Base-by-base conservation (phyloP, 352 stramenopile species). In the Phytopythium aichiense region DNA sequence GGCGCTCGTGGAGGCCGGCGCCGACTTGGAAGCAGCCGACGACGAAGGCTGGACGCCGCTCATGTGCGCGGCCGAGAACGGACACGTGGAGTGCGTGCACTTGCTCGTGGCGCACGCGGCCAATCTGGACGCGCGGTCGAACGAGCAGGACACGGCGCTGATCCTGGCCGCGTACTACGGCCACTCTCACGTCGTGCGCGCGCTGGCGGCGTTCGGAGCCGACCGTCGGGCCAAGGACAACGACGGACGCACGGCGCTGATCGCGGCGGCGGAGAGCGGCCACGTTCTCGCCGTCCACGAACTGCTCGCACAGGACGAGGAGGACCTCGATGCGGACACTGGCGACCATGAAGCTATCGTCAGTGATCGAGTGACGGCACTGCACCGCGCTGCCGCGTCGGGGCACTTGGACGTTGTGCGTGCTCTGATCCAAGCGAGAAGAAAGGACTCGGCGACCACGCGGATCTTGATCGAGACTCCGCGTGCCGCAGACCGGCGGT, bases 1-100 rank as follows among this genome's bases (percentile, higher is more conserved):
- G 13, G 45, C 37, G 28, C 65, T 75, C 11, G 35, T 75, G 18
- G 45, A 55, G 16, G 65, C 54, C 37, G 65, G 65, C 18, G 56
- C 65, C 15, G 66, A 84, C 0, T 45, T 86, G 9, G 79, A 91
- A 42, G 61, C 68, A 12, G 74, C 72, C 5, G 81, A 91, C 59
- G 61, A 72, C 2, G 69, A 75, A 57, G 78, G 74, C 0, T 88
- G 73, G 79, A 88, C 80, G 18, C 76, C 77, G 35, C 63, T 88
- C 13, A 74, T 89, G 59, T 87, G 76, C 64, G 77, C 81, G n/a
- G 74, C 81, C 9, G 76, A 74, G 7, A 90, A 87, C 38, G 76
- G 73, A 28, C 69, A 92, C 63, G 65, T 68, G 7, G 58, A 66
- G 16, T 46, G 85, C 42, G 67, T 85, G 2, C 50, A 74, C 33